Evolutionary conservation across 176 grass and related monocot genomes (phyloP), one percentile per base, ranked within the genome.

Genomic region (Pontederia crassipes): DNA sequence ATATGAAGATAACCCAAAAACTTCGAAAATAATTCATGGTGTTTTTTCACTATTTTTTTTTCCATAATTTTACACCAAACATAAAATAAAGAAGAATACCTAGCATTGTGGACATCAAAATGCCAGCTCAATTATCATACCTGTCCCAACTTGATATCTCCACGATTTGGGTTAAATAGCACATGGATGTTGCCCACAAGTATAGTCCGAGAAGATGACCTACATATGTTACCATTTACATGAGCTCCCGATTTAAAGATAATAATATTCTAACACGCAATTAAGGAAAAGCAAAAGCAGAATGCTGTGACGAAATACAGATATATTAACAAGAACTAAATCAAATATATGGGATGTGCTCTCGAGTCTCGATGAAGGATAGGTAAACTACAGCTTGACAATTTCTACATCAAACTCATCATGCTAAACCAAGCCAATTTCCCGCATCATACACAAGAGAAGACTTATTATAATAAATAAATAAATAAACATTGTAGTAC

Each of bases 111-210:
- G 4, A 17, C 8, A 10, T 15, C 48, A 53, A n/a, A 17, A 5
- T 2, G 13, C 6, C 8, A 51, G 18, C 32, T 28, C 17, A 59
- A 61, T 12, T 24, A 60, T 2, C 12, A 14, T 72, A 72, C 56
- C 69, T 72, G 69, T 17, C 69, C 69, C 47, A 72, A 52, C 46
- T 72, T 72, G 20, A 72, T 61, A 72, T 72, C 69, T 9, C 69
- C 69, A 20, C 69, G 69, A 61, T 61, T 72, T 40, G 69, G 69
- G 57, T 72, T 72, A 47, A 72, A 72, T 24, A 72, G 48, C 46
- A 61, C 57, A 15, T 72, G 69, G 47, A 72, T 72, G 14, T 72
- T 72, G 69, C 57, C 56, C 59, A 72, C 47, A 61, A 72, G 24
- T 52, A 72, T 11, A 40, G 69, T 72, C 47, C 10, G 69, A 49